Percentiles rank a stretch among this genome's conserved stretches.
These are phyloP conservation scores for Neonectria faginata DNA, from an alignment of 2,329 filamentous ascomycete genomes.

Conservation along the genomic window DNA sequence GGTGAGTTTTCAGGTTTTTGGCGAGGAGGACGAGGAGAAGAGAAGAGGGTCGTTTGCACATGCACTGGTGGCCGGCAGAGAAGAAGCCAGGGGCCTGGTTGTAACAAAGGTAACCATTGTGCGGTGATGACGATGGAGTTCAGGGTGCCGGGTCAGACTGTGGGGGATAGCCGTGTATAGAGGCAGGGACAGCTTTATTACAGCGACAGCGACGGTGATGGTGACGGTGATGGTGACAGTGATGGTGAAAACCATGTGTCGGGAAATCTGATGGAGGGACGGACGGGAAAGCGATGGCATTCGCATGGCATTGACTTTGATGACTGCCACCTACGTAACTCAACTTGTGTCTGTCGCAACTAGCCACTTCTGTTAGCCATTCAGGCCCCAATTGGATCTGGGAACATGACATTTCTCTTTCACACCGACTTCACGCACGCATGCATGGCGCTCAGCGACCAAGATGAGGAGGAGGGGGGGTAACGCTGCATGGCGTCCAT, in stretches of 20 bases:
- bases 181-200: no score
- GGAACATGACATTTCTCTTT: background rate
- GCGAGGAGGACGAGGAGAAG: background rate
- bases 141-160: background rate
- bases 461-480: background rate
- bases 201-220: no score
- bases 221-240: no score
- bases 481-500: background rate
- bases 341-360: background rate
- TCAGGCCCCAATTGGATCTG: slow-evolving; percentile 4
- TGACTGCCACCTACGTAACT: slow-evolving; percentile 1
- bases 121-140: background rate
- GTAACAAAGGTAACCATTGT: background rate
- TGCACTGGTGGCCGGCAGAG: no score
- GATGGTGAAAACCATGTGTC: background rate
- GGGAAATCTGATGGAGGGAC: slow-evolving; percentile 1
- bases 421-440: slow-evolving; percentile 3
- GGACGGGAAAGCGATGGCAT: background rate
- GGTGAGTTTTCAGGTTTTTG: background rate
- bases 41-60: background rate
- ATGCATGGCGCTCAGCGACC: background rate
- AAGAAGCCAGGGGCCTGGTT: background rate
- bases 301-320: slow-evolving; percentile 1
- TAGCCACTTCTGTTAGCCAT: background rate
- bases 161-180: no score